phyloP scores from a whole-genome alignment of 129 eudicot genomes.

The Sambucus nigra region DNA sequence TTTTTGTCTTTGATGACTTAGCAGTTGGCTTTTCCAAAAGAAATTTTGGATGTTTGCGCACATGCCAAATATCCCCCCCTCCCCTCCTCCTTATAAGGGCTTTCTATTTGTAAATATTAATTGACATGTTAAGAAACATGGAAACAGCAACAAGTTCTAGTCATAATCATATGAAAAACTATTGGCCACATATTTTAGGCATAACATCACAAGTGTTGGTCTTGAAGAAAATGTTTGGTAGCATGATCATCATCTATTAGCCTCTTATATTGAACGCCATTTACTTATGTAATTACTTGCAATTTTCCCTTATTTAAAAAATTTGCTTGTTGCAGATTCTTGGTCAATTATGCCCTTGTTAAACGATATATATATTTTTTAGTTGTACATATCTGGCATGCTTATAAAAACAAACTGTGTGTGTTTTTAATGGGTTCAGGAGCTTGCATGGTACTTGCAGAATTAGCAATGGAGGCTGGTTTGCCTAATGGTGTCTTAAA shows the following conservation, averaged over 20 bases:
- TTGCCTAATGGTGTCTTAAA: slow-evolving; percentile 90
- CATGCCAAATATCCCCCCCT: too few relatives aligned
- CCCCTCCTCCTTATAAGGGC: too few relatives aligned
- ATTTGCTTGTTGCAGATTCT: not conserved
- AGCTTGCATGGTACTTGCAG: slow-evolving; percentile 88
- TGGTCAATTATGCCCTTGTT: not conserved
- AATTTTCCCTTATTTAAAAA: not conserved
- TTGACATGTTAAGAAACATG: too few relatives aligned
- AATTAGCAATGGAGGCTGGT: slow-evolving; percentile 97
- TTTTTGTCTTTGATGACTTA: too few relatives aligned
- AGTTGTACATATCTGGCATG: not conserved
- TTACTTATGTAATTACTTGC: not conserved
- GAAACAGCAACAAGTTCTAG: too few relatives aligned
- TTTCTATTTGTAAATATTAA: too few relatives aligned
- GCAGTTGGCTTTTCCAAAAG: too few relatives aligned
- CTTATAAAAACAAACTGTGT: not conserved
- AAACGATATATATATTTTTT: not conserved
- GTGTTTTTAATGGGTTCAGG: slow-evolving; percentile 26
- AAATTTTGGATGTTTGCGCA: too few relatives aligned
- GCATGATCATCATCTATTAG: not conserved
- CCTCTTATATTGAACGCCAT: too few relatives aligned
- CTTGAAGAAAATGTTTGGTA: not conserved
- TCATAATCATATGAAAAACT: too few relatives aligned
- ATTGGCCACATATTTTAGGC: too few relatives aligned
- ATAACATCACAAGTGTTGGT: too few relatives aligned